These are phyloP conservation scores for Ustulina deusta DNA, from an alignment of 2,329 filamentous ascomycete species.

Conservation along the genomic window DNA sequence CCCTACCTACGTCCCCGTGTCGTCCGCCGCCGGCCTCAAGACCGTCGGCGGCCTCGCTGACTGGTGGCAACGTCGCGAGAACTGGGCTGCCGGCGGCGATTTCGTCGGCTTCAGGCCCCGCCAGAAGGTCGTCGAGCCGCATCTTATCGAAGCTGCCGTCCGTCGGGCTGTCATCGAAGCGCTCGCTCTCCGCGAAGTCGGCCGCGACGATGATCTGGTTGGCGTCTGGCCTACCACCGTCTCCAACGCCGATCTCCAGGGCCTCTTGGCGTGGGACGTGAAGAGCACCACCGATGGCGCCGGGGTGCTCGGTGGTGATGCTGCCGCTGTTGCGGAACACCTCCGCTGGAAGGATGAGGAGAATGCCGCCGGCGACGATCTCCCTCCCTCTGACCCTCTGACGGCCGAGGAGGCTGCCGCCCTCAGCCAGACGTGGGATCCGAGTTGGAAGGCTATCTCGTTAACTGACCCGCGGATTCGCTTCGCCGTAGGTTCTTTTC, in stretches of 20 bases:
- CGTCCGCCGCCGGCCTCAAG: conserved; percentile 59
- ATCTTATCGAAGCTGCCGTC: conserved; percentile 61
- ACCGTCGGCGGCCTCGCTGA: conserved; percentile 59
- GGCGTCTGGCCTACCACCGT: conserved; percentile 42
- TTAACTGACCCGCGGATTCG: conserved; percentile 71
- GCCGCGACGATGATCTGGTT: conserved; percentile 44
- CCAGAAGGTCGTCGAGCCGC: conserved; percentile 57
- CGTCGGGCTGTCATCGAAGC: conserved; percentile 66
- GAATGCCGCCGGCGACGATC: conserved; percentile 9
- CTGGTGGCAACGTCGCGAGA: conserved; percentile 67
- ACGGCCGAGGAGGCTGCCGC: conserved; percentile 57
- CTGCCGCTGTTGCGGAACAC: conserved; percentile 50
- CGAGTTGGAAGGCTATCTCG: conserved; percentile 68
- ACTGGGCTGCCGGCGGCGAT: conserved; percentile 62
- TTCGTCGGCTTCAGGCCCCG: conserved; percentile 59
- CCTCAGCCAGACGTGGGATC: conserved; percentile 61
- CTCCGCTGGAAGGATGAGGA: conserved; percentile 49
- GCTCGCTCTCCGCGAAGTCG: conserved; percentile 57
- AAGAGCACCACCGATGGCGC: conserved; percentile 55
- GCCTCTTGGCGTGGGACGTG: conserved; percentile 55
- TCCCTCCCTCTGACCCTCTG: conserved; percentile 26
- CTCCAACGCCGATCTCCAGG: conserved; percentile 52
- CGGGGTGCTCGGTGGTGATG: conserved; percentile 56
- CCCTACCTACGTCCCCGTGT: conserved; percentile 61
- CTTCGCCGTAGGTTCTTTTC: conserved; percentile 73